Conservation (phyloP, 2,329 filamentous ascomycete genomes). For the Trichophyton simii region DNA sequence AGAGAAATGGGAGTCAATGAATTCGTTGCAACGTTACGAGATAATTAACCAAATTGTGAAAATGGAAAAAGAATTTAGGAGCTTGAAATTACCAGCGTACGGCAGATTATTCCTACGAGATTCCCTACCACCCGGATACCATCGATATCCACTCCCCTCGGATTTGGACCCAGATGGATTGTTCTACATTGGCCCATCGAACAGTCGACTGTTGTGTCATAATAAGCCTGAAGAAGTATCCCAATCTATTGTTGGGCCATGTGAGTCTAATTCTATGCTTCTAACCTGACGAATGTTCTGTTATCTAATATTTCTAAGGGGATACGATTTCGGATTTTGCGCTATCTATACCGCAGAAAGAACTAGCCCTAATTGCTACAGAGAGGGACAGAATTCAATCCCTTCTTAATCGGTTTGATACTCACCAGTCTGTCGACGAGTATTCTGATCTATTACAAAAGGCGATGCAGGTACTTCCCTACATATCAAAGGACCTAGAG, state of each 20-base stretch:
- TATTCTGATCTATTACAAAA: slow-evolving; percentile 10
- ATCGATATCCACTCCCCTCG: too few relatives aligned
- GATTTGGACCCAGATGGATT: slow-evolving; percentile 10
- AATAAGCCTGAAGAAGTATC: slow-evolving; percentile 16
- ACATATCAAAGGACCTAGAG: too few relatives aligned
- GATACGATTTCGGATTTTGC: slow-evolving; percentile 11
- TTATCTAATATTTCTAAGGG: slow-evolving; percentile 11
- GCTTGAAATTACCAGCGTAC: not conserved
- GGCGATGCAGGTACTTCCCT: not conserved
- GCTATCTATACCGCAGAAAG: slow-evolving; percentile 12
- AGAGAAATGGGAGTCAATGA: slow-evolving; percentile 14
- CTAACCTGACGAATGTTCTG: not conserved
- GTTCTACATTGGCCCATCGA: slow-evolving; percentile 29
- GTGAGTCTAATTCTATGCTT: slow-evolving; percentile 4
- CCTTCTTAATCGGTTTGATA: slow-evolving; percentile 11
- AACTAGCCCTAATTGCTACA: slow-evolving; percentile 7
- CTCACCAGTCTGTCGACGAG: slow-evolving; percentile 14
- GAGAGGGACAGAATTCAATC: slow-evolving; percentile 9
- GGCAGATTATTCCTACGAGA: too few relatives aligned
- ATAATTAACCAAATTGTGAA: slow-evolving; percentile 14
- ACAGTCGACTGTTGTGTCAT: slow-evolving; percentile 22
- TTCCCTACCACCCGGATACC: not conserved
- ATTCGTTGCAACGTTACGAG: slow-evolving; percentile 13
- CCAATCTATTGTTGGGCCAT: slow-evolving; percentile 16
- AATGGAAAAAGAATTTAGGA: slow-evolving; percentile 14